Conservation (phyloP, 352 stramenopile genomes). For the Pythium biforme region DNA sequence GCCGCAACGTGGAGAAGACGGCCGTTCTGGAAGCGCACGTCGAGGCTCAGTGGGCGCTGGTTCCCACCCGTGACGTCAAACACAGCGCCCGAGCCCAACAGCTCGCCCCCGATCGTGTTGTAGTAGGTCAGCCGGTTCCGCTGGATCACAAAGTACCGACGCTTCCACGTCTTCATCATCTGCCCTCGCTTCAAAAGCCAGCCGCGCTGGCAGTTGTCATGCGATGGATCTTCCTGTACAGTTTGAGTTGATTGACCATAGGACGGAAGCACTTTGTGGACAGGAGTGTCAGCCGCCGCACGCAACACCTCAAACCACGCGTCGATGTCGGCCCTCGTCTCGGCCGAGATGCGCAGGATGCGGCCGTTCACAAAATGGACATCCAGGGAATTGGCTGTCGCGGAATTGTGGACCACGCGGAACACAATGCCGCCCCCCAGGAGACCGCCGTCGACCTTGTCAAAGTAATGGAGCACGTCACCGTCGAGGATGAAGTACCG, state of each 20-base stretch:
- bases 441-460: conserved; percentile 40
- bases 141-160: conserved; percentile 71
- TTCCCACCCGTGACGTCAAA: conserved; percentile 60
- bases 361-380: conserved; percentile 50
- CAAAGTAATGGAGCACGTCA: conserved; percentile 49
- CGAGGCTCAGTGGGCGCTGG: conserved; percentile 59
- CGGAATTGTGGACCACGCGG: conserved; percentile 39
- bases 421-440: conserved; percentile 45
- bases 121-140: conserved; percentile 68
- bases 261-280: conserved; percentile 4
- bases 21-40: conserved; percentile 75
- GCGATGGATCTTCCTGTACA: not conserved
- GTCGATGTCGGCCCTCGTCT: conserved; percentile 44
- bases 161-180: conserved; percentile 84
- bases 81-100: conserved; percentile 62
- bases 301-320: conserved; percentile 49
- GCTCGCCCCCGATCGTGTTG: conserved; percentile 31
- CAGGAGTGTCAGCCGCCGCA: conserved; percentile 4
- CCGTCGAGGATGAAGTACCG: conserved; percentile 66
- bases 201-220: conserved; percentile 25
- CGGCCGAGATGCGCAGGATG: conserved; percentile 44
- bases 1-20: conserved; percentile 64
- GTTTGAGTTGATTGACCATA: not conserved
- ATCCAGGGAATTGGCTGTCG: conserved; percentile 35
- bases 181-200: conserved; percentile 85